Base-by-base conservation (phyloP, 495 filamentous ascomycete species). In the Melanomma pulvis-pyrius region DNA sequence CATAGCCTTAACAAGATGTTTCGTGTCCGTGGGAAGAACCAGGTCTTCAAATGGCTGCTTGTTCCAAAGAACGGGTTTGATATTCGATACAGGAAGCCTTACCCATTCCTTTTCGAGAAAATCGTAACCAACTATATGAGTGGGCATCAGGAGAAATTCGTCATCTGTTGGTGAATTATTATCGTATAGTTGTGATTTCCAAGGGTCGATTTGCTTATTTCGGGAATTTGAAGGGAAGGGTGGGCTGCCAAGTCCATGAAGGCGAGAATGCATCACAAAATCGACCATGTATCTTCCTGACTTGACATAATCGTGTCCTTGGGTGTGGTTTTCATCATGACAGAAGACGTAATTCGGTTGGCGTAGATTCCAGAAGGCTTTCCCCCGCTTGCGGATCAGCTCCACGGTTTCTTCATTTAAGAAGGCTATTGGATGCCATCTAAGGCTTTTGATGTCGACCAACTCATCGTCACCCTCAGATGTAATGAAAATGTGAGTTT, bases 21-120 rank as follows among this genome's bases (percentile, higher is more conserved):
- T 46, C 2, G 22, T 57, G n/a, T 22, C 15, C 15, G 13, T 34
- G 4, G 26, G 26, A 25, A 26, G 41, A 9, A 59, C 56, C 6
- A 59, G 25, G 2, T 25, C 15, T 13, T 48, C 29, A 46, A 59
- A 71, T 11, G 65, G 44, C 0, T 58, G 8, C 22, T 64, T 60
- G 44, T 68, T 71, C 69, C 69, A 71, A 1, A 5, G 13, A 1
- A 71, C 49, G 22, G 48, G 56, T 1, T 12, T 2, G 15, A 63
- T 48, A 17, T 32, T 8, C 8, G 69, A 59, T 11, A 71, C 66
- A 25, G 19, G 26, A 12, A 65, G 32, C 47, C 63, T 34, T 36
- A n/a, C 53, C 66, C 66, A 69, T 49, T 65, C 24, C 26, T 69
- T 69, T 21, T 53, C 29, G 1, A 50, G 50, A 0, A 69, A 19